phyloP scores from a whole-genome alignment of 148 eudicot genomes.

The Pouteria glomerata region DNA sequence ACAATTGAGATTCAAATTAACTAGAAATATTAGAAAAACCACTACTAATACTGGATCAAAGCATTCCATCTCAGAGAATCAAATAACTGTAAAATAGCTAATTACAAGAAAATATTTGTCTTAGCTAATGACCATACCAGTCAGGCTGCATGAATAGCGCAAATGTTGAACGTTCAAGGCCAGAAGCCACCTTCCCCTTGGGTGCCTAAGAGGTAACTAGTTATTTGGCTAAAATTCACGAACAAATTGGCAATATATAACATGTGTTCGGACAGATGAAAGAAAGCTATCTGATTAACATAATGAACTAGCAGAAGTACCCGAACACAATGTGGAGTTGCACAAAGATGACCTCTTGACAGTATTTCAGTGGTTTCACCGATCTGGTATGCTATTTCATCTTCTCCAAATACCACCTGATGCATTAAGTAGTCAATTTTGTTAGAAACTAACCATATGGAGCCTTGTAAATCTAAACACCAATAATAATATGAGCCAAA shows the following conservation, averaged over 20 bases:
- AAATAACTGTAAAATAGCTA: not conserved
- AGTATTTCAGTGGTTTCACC: slow-evolving; percentile 94
- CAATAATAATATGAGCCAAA: not conserved
- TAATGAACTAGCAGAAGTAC: slow-evolving; percentile 26
- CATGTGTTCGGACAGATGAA: not conserved
- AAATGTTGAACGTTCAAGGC: slow-evolving; percentile 85
- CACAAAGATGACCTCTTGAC: slow-evolving; percentile 88
- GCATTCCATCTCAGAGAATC: not conserved
- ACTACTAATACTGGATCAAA: not conserved
- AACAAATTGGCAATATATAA: too few species aligned
- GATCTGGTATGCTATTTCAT: slow-evolving; percentile 94
- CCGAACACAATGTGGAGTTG: slow-evolving; percentile 96
- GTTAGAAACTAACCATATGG: not conserved
- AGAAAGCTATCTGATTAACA: not conserved
- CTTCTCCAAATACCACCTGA: slow-evolving; percentile 79
- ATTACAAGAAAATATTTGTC: not conserved
- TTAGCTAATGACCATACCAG: slow-evolving; percentile 45
- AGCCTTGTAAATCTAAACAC: too few species aligned
- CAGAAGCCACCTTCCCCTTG: slow-evolving; percentile 50
- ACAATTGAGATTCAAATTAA: too few species aligned
- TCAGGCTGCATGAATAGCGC: slow-evolving; percentile 98
- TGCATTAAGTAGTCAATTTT: slow-evolving; percentile 6
- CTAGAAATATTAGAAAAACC: too few species aligned
- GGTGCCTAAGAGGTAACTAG: slow-evolving; percentile 55
- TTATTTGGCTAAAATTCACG: not conserved